Evolutionary conservation across 257 asterid species (phyloP), one percentile per base, ranked within the genome.

Genomic region (Ilex asprella): DNA sequence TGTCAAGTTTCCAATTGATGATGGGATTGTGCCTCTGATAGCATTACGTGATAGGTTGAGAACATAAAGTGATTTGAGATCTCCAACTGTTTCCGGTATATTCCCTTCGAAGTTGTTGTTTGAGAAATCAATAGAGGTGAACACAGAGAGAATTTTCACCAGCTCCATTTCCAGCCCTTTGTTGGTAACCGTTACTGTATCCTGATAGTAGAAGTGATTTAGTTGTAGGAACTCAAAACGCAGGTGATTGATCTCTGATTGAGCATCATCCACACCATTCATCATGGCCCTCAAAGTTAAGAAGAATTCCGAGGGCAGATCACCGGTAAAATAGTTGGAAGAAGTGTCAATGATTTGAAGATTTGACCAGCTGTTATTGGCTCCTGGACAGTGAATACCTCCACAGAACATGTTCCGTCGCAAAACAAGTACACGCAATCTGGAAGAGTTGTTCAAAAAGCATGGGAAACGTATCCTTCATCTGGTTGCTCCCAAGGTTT

Each of bases 401-500:
- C 57, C 57, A 53, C 5, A 16, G 11, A 53, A 53, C 15, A 7
- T 53, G 30, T 53, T 53, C 2, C 5, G 5, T 7, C 57, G 27
- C 30, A 53, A 16, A 14, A 53, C 11, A 7, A 53, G 57, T 0
- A 53, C 57, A 10, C 15, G 5, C 15, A 53, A 14, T 0, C 15
- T 53, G 5, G 57, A 2, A 53, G 15, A 14, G 30, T 6, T 16
- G 5, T 53, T 8, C 15, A 53, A 21, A 10, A 10, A 53, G 57
- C 10, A 62, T 7, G 73, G n/a, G 73, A 31, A 62, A 56, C 3
- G 13, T 32, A 30, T n/a, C 46, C 43, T 14, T 31, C 4, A 69
- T 50, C 47, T 46, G 30, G 55, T 69, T 69, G 15, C 56, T 62
- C 15, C 73, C 68, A 44, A 56, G n/a, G 11, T 52, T 31, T 4